Evolutionary conservation across 495 filamentous ascomycete genomes (phyloP).

Genomic region (Neurospora cerealis): DNA sequence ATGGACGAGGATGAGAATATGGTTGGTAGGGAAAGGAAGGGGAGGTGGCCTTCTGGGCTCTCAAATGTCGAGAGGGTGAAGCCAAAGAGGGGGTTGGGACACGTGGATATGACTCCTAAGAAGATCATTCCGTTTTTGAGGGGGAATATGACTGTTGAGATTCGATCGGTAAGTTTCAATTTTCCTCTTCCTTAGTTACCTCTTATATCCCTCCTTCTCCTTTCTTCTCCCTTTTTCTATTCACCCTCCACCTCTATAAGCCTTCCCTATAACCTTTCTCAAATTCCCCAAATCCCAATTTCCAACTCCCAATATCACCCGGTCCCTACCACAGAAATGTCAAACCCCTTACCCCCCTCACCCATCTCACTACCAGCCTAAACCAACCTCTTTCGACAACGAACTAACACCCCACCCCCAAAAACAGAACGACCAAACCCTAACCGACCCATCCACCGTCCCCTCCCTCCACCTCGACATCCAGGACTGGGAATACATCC

Average conservation of each 20-base stretch:
- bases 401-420: not conserved
- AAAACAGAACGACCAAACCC: slow-evolving; percentile 8
- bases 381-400: no score
- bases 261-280: no score
- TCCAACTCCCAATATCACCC: no score
- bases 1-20: not conserved
- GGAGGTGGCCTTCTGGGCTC: not conserved
- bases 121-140: slow-evolving; percentile 9
- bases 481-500: slow-evolving; percentile 8
- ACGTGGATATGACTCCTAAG: not conserved
- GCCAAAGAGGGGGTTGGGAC: not conserved
- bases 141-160: slow-evolving; percentile 10
- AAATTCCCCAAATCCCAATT: no score
- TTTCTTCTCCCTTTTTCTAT: no score
- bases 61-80: not conserved
- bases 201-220: no score
- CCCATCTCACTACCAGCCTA: no score
- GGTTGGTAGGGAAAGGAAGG: not conserved
- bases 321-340: no score
- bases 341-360: no score
- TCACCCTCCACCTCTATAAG: no score
- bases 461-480: slow-evolving; percentile 18
- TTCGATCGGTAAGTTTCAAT: slow-evolving; percentile 11
- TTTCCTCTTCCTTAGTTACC: no score
- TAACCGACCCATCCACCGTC: slow-evolving; percentile 1